Conservation (phyloP, 164 flowering plant species). For the Chimonanthus praecox region DNA sequence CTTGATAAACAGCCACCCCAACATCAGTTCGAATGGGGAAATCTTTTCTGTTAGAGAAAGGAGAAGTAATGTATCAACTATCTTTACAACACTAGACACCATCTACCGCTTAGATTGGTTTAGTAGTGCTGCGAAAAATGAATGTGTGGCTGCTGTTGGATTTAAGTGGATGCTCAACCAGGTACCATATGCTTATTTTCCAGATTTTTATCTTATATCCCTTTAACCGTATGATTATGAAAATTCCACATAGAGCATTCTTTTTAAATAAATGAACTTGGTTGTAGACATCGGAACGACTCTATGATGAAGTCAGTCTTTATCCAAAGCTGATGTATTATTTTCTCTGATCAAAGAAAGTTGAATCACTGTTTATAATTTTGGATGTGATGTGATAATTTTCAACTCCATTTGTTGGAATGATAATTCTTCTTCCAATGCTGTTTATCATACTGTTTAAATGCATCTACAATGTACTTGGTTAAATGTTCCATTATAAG, state of each 20-base stretch:
- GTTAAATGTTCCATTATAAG: too few relatives aligned
- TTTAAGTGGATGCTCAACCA: slow-evolving; percentile 98
- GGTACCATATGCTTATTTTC: slow-evolving; percentile 26
- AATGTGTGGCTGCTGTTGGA: slow-evolving; percentile 81
- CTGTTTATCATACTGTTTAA: too few relatives aligned
- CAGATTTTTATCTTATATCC: neutral
- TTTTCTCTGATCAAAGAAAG: too few relatives aligned
- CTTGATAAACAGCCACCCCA: slow-evolving; percentile 71
- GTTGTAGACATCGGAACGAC: too few relatives aligned
- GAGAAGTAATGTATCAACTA: slow-evolving; percentile 53
- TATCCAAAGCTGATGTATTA: too few relatives aligned
- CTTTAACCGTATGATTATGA: neutral
- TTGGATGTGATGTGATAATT: neutral
- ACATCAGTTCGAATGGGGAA: slow-evolving; percentile 86
- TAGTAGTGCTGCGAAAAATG: slow-evolving; percentile 82
- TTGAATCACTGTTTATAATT: too few relatives aligned
- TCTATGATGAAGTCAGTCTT: too few relatives aligned
- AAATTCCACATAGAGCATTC: too few relatives aligned
- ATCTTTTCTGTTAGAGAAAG: slow-evolving; percentile 55
- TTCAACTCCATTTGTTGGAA: neutral
- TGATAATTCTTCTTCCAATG: too few relatives aligned
- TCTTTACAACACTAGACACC: slow-evolving; percentile 52
- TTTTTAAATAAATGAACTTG: too few relatives aligned
- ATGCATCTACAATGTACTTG: too few relatives aligned
- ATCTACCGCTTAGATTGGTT: slow-evolving; percentile 75